These are phyloP conservation scores for Eucalyptus curtisii DNA, from an alignment of 345 rosid species.

Conservation along the genomic window DNA sequence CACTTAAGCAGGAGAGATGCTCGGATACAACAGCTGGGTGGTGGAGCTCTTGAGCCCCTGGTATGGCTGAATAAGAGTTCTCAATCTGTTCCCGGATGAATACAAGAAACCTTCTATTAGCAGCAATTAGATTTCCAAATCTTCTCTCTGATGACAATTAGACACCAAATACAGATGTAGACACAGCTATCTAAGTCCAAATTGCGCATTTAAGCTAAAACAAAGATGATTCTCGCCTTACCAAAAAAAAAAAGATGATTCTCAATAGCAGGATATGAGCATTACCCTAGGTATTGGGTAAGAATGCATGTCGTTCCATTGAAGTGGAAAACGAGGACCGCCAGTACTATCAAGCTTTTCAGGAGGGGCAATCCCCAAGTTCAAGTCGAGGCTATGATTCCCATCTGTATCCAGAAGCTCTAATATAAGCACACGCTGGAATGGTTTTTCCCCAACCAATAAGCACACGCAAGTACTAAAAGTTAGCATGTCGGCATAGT, in stretches of 20 bases:
- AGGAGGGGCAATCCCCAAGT: constrained; percentile 46
- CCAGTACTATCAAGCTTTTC: constrained; percentile 3
- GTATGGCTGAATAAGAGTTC: constrained; percentile 7
- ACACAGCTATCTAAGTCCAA: neutral
- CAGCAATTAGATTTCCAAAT: neutral
- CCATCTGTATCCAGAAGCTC: constrained; percentile 11
- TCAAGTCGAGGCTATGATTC: constrained; percentile 31
- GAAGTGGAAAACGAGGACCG: neutral
- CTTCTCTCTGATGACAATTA: neutral
- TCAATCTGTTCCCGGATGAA: constrained; percentile 5
- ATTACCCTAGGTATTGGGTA: neutral
- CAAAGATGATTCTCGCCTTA: neutral
- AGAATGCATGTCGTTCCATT: neutral
- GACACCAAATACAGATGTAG: neutral
- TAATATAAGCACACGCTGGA: neutral
- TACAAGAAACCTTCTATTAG: neutral
- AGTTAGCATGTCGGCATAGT: neutral
- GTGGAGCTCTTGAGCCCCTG: constrained; percentile 6
- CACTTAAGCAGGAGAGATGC: constrained; percentile 17
- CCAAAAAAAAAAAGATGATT: neutral
- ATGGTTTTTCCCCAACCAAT: neutral
- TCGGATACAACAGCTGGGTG: constrained; percentile 11
- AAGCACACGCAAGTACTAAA: neutral
- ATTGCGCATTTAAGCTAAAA: neutral
- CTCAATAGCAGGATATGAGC: neutral